Evolutionary conservation across 2,329 filamentous ascomycete species (phyloP).

Genomic region (Dryadomyces sulphureus): DNA sequence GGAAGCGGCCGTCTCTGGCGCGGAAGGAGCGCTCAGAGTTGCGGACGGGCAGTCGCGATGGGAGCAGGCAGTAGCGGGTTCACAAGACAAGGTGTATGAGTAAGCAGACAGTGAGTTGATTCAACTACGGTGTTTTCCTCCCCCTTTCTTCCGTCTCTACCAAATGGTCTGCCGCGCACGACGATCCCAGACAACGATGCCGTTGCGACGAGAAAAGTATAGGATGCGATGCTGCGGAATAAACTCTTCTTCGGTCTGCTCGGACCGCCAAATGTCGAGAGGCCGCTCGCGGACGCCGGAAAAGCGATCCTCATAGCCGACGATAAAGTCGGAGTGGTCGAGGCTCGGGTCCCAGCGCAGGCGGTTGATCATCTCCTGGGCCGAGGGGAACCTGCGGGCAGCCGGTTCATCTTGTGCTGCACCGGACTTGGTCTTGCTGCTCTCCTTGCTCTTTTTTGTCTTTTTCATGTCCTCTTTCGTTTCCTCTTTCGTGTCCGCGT

Average conservation of each 20-base stretch:
- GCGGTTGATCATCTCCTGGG: constrained; percentile 42
- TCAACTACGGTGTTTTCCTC: background rate
- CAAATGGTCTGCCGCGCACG: constrained; percentile 39
- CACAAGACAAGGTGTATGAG: background rate
- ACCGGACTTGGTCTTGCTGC: constrained; percentile 2
- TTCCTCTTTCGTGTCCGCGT: constrained; percentile 17
- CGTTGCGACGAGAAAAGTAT: constrained; percentile 42
- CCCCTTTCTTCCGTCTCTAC: constrained; percentile 24
- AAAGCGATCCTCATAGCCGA: constrained; percentile 50
- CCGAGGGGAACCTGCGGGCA: constrained; percentile 34
- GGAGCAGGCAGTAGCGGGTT: background rate
- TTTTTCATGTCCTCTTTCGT: constrained; percentile 24
- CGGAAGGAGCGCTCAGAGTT: background rate
- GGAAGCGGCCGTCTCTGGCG: constrained; percentile 17
- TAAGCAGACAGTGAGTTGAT: background rate
- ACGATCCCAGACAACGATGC: constrained; percentile 40
- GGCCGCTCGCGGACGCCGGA: constrained; percentile 36
- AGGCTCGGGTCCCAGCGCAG: constrained; percentile 44
- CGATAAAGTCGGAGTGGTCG: constrained; percentile 34
- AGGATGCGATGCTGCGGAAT: constrained; percentile 50
- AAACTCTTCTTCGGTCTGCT: constrained; percentile 51
- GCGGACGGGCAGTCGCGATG: background rate
- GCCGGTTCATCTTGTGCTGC: constrained; percentile 14
- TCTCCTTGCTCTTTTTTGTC: constrained; percentile 13
- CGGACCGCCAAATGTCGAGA: constrained; percentile 41